Evolutionary conservation across 805 yeast species (phyloP), one percentile per base, ranked within the genome.

Genomic region (Suhomyces canberraensis): DNA sequence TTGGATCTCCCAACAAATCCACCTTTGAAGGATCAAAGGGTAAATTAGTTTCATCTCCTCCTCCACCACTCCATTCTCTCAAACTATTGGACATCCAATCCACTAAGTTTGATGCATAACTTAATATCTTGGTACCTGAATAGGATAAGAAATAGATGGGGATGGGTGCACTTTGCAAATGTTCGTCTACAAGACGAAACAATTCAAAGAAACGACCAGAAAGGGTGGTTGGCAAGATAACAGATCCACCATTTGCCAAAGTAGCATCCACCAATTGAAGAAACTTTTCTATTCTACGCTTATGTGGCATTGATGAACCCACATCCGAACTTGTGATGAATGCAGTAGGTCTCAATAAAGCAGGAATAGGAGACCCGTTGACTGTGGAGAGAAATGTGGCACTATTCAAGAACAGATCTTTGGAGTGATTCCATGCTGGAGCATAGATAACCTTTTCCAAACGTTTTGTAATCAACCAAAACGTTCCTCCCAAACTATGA

Each of bases 81-180:
- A 86, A 75, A n/a, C 81, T 73, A 0, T 91, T 76, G 0, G 95
- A 80, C 89, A 93, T 84, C 98, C 98, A 93, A 64, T 93, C 98
- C 19, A 91, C 63, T 82, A 93, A 84, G 38, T 89, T 84, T 11
- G 87, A 77, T 0, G 97, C 96, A 53, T 84, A 87, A 17, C 83
- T 75, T 39, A 93, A 59, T 3, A 83, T 73, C 51, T 91, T 79
- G 3, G 88, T 78, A 17, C 93, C 95, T 0, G 89, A 80, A 49
- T 79, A 81, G 3, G 95, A 79, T n/a, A 85, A 62, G 39, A 88
- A 71, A 22, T 85, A 66, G 8, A 93, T 79, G 0, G 96, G 96
- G 9, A 81, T 74, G 8, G 79, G 75, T 18, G 72, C 67, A 25
- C 73, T 71, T 44, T 64, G 64, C 42, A 86, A 64, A 50, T 76